These are phyloP conservation scores for Boletales sp. DNA, from an alignment of 768 basidiomycete genomes.

Conservation along the genomic window DNA sequence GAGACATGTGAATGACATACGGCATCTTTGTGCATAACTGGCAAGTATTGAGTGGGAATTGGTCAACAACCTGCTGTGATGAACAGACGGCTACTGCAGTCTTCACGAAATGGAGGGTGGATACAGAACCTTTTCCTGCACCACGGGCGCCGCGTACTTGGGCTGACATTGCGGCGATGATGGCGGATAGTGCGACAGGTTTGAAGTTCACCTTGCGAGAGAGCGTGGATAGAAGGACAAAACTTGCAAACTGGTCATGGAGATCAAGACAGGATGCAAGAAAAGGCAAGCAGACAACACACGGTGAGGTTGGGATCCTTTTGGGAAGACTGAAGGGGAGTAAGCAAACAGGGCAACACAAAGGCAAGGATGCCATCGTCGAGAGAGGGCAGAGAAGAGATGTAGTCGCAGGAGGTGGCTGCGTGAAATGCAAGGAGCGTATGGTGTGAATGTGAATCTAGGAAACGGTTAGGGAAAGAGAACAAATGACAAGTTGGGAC, in stretches of 20 bases:
- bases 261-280: background rate
- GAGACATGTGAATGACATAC: conserved; percentile 36
- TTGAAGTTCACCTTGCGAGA: conserved; percentile 63
- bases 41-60: conserved; percentile 37
- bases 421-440: conserved; percentile 81
- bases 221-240: conserved; percentile 67
- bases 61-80: conserved; percentile 53
- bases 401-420: conserved; percentile 73
- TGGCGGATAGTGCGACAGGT: conserved; percentile 53
- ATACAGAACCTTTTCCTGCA: conserved; percentile 32
- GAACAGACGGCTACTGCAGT: conserved; percentile 64
- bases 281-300: conserved; percentile 19
- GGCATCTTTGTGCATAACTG: conserved; percentile 43
- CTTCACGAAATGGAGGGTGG: conserved; percentile 58
- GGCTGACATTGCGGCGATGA: conserved; percentile 51
- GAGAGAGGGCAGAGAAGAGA: conserved; percentile 53
- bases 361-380: conserved; percentile 67
- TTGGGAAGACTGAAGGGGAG: conserved; percentile 46
- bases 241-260: conserved; percentile 58
- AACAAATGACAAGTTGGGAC: background rate
- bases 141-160: conserved; percentile 36
- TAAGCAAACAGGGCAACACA: conserved; percentile 60
- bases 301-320: conserved; percentile 53
- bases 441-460: conserved; percentile 51
- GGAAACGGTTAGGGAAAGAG: conserved; percentile 2